Evolutionary conservation across 2,329 filamentous ascomycete species (phyloP), one percentile per base, ranked within the genome.

Genomic region (Penicillium sp.): DNA sequence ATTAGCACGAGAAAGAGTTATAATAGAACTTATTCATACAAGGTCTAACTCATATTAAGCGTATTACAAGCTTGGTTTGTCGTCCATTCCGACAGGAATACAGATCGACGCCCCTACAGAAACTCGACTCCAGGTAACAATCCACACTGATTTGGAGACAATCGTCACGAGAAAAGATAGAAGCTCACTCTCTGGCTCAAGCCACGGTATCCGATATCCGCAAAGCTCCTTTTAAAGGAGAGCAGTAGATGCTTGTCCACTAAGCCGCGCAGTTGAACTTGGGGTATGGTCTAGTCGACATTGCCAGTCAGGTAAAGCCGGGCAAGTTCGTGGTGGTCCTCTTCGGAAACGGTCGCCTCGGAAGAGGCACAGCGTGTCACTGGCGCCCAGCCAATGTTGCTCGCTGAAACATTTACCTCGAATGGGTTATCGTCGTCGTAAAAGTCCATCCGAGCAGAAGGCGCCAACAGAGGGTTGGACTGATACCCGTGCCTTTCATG

Each of bases 341-440:
- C 50, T 10, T 73, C 69, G 6, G 69, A 66, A 33, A 73, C 60
- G 3, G 70, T 72, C 16, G 60, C 66, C 27, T 72, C 66, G 0
- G 70, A 64, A 5, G 70, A 72, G 22, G 48, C 41, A n/a, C 46
- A 47, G n/a, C 57, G 58, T 13, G 54, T 43, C 24, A 51, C 44
- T 5, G 46, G 38, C 33, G 60, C 50, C 44, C 63, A 62, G 16
- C 53, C 46, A 39, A 56, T 53, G 42, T 53, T 47, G 6, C 24
- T 36, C 16, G 59, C 44, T 20, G 52, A 52, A 9, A 45, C 38
- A 16, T 57, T 56, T 10, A 48, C 43, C n/a, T 54, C 50, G 41
- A 63, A 66, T 35, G 62, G 48, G 27, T 53, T 56, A 30, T 63
- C 39, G 5, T 40, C 38, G n/a, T 63, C 61, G 36, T 65, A 63